Base-by-base conservation (phyloP, 1,284 basidiomycete genomes). In the Phellopilus nigrolimitatus region DNA sequence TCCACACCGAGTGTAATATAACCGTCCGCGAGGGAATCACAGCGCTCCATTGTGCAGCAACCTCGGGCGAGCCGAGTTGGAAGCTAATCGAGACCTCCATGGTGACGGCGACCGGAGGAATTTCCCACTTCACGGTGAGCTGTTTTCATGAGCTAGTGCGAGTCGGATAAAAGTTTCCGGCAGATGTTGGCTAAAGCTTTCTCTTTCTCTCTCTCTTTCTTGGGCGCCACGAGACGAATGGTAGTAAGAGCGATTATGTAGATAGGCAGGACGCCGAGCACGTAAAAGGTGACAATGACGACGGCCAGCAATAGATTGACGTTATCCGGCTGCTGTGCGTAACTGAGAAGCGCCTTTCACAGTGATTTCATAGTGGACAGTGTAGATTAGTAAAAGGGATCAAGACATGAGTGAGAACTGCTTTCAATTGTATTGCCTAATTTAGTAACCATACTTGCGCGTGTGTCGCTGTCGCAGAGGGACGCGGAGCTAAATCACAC, bases 11-110 rank as follows among this genome's bases (percentile, higher is more conserved):
- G 51, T 3, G 53, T 47, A 31, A 55, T 44, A 24, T 55, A 55
- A 6, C 53, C 53, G 27, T 43, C 38, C 17, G 44, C 49, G 12
- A 49, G 24, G 8, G 49, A 49, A 9, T 38, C 4, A 55, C 37
- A 13, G 49, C 49, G 10, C 38, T 34, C 53, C 53, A 55, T 51
- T 55, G 53, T 1, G 49, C 49, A 3, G 53, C 53, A 21, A 48
- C 53, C 43, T 55, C 33, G 12, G 36, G 2, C 9, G 49, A 51
- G 30, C 51, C 53, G 10, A 55, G 38, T 19, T 43, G 53, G 47
- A 55, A 55, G 36, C 51, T 55, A 28, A 51, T 43, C n/a, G 48
- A 51, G 49, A 51, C 53, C 19, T 55, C 53, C 22, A 55, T 49
- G 12, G 53, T 55, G 25, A 51, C 44, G 3, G 48, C 53, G 27